Evolutionary conservation across 176 grass and related monocot species (phyloP), one percentile per base, ranked within the genome.

Genomic region (Otatea glauca): DNA sequence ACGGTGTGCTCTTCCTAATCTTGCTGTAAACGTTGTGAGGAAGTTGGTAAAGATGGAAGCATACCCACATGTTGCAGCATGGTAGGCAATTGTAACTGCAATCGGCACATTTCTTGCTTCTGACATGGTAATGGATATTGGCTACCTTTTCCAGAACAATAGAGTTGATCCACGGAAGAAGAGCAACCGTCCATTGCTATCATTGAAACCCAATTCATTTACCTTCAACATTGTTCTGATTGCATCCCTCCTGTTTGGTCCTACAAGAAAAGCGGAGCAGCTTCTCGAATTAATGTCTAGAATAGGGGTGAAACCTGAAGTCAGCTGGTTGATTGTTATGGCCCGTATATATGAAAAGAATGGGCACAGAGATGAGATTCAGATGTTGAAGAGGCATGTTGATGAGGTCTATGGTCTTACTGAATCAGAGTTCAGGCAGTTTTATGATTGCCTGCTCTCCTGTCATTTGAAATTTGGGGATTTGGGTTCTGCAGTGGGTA

Each of bases 301-400:
- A 83, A 84, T 98, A 70, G 70, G 82, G 20, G 83, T 93, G 77
- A 94, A 85, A 75, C 93, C 96, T 58, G 87, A 93, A 78, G 81
- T 65, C 10, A 86, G 77, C 24, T 78, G 93, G 67, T 51, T 98
- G 68, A 82, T 93, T 90, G 78, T 91, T 27, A 95, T 98, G 91
- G 92, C 93, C 60, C 48, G 64, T 72, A 84, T 95, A 88, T 95
- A 98, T 83, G 93, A 95, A 74, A 95, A 91, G 48, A 95, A 98
- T 87, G 93, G 91, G 15, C 92, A 67, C 72, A 95, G 83, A 77
- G 79, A 93, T 90, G 93, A 95, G 81, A 74, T 98, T 78, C 86
- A 37, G 63, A 98, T 87, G 79, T 76, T 98, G 75, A 95, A 90
- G 83, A 75, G 87, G 85, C 89, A 95, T 95, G 83, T 98, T 47